Conservation (phyloP, 1,139 yeast genomes). For the Ashbya aceris region DNA sequence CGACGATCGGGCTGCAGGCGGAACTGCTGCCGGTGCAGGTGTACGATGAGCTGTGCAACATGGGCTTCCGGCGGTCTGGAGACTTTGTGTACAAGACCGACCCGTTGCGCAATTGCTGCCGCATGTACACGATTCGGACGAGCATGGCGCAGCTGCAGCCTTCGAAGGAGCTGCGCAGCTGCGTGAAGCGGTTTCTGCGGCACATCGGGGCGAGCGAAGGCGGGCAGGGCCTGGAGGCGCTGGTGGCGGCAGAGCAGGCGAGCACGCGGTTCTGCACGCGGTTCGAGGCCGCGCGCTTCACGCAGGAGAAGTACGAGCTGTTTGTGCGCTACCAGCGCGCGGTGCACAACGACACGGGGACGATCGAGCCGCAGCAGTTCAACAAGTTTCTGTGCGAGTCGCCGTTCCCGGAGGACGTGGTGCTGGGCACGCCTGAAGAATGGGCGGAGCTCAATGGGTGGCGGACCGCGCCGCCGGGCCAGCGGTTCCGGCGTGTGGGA, state of each 20-base stretch:
- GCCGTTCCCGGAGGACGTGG: constrained; percentile 41
- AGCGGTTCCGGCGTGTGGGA: constrained; percentile 30
- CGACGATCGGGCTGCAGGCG: constrained; percentile 42
- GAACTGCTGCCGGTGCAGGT: constrained; percentile 40
- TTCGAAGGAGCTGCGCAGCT: constrained; percentile 58
- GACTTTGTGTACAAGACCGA: constrained; percentile 66
- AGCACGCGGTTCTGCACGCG: constrained; percentile 36
- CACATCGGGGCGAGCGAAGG: constrained; percentile 5
- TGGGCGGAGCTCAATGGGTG: constrained; percentile 31
- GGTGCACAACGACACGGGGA: constrained; percentile 57
- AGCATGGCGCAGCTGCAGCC: constrained; percentile 38
- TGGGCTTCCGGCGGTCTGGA: constrained; percentile 78
- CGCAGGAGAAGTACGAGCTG: constrained; percentile 54
- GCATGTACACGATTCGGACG: constrained; percentile 74
- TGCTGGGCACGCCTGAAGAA: constrained; percentile 22
- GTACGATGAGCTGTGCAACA: constrained; percentile 58
- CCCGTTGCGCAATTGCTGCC: constrained; percentile 63
- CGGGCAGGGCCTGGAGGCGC: constrained; percentile 24
- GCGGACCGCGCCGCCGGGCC: constrained; percentile 18
- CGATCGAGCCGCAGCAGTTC: constrained; percentile 39
- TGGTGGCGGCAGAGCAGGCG: constrained; percentile 26
- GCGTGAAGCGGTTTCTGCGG: constrained; percentile 52
- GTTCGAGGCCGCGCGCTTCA: constrained; percentile 45
- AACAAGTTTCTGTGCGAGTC: constrained; percentile 57
- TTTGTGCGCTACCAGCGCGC: constrained; percentile 59